phyloP scores from a whole-genome alignment of 2,329 filamentous ascomycete species.

The Coniochaeta prunicola region DNA sequence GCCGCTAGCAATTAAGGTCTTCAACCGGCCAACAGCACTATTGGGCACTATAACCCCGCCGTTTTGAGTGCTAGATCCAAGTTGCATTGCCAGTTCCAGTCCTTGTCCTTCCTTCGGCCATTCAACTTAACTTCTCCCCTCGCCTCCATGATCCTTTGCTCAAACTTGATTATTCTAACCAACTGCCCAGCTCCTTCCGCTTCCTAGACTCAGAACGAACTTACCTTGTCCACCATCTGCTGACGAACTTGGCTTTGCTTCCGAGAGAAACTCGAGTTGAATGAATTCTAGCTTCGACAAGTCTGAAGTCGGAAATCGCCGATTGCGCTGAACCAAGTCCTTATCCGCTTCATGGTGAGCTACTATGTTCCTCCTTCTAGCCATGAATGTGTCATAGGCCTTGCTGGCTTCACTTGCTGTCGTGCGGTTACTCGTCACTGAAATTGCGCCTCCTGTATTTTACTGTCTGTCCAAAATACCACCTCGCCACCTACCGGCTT shows the following conservation, averaged over 20 bases:
- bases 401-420: background rate
- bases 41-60: background rate
- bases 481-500: too few relatives aligned
- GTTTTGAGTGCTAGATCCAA: background rate
- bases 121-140: background rate
- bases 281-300: background rate
- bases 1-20: slow-evolving; percentile 6
- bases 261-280: background rate
- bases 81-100: background rate
- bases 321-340: slow-evolving; percentile 6
- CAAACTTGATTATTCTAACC: background rate
- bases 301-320: background rate
- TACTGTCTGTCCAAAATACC: too few relatives aligned
- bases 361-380: background rate
- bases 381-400: background rate
- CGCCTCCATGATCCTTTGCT: background rate
- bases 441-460: background rate
- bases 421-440: background rate
- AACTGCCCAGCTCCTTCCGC: background rate
- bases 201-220: too few relatives aligned
- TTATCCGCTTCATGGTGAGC: slow-evolving; percentile 26
- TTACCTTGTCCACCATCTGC: too few relatives aligned
- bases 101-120: background rate
- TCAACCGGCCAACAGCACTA: background rate
- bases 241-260: too few relatives aligned